Evolutionary conservation across 805 yeast species (phyloP), one percentile per base, ranked within the genome.

Genomic region (Candida morakotiae): DNA sequence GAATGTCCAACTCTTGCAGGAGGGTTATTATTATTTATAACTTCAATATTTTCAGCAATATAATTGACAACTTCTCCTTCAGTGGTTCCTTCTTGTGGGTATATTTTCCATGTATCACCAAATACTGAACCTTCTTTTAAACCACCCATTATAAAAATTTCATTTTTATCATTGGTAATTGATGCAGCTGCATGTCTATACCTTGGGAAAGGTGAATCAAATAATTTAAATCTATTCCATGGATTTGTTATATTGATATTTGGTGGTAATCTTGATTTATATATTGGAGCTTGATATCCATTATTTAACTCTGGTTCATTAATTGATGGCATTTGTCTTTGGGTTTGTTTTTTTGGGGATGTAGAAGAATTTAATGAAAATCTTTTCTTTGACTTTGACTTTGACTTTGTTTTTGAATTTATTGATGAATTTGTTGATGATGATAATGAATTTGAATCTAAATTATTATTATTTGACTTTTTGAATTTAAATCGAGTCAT

Each of bases 1-100:
- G 96, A 87, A 61, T 93, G 99, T 3, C 98, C 98, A 5, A 91
- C 96, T 51, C 98, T 79, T 23, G 98, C 96, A 14, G 96, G 91
- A 2, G 97, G 96, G 13, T 87, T 77, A 35, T 84, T 80, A 35
- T 78, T 76, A 42, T 84, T 85, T 42, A 83, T 86, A 24, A 60
- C 62, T 38, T 58, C 71, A 36, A 59, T 52, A 31, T 47, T 54
- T 24, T 52, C 51, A 8, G 70, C 68, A 32, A 51, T 43, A 41
- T 56, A 61, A 10, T 50, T 52, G n/a, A 39, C 45, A 17, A 57
- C 45, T 13, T 49, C 50, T 10, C 47, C 44, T 13, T 44, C 36
- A n/a, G 53, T 7, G n/a, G n/a, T 48, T 17, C 51, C 21, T 13
- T 51, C 32, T 31, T 56, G 62, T 2, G 86, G 81, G 44, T 75